Evolutionary conservation across 2,329 filamentous ascomycete species (phyloP).

Genomic region (Dothideomycetes sp.): DNA sequence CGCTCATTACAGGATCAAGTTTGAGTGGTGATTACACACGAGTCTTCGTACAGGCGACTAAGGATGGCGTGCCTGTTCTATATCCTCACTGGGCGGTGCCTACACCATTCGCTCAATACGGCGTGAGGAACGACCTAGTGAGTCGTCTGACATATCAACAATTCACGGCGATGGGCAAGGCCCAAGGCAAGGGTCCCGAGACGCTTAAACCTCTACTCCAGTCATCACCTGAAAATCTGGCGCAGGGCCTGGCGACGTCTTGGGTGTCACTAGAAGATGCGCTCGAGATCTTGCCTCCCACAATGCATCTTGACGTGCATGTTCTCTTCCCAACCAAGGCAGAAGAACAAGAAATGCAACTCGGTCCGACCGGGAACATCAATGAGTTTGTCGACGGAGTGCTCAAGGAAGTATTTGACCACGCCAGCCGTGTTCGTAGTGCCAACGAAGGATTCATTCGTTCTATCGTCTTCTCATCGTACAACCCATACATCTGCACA

Average conservation of each 20-base stretch:
- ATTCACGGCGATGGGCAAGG: slow-evolving; percentile 45
- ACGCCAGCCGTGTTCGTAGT: slow-evolving; percentile 62
- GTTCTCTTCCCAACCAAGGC: slow-evolving; percentile 71
- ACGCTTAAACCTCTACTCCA: slow-evolving; percentile 1
- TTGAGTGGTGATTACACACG: slow-evolving; percentile 91
- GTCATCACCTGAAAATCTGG: not conserved
- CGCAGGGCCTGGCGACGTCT: slow-evolving; percentile 36
- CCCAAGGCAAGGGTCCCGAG: slow-evolving; percentile 22
- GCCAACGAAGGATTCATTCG: slow-evolving; percentile 63
- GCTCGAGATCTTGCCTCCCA: slow-evolving; percentile 61
- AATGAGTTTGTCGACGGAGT: slow-evolving; percentile 81
- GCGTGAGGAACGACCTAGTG: slow-evolving; percentile 66
- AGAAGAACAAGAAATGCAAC: slow-evolving; percentile 60
- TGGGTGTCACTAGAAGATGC: slow-evolving; percentile 75
- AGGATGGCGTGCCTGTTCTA: slow-evolving; percentile 75
- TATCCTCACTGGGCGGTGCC: slow-evolving; percentile 70
- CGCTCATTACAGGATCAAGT: slow-evolving; percentile 89
- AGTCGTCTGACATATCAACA: slow-evolving; percentile 67
- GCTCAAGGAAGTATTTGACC: slow-evolving; percentile 79
- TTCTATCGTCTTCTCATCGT: slow-evolving; percentile 89
- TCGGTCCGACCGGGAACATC: slow-evolving; percentile 70
- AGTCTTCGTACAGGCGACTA: slow-evolving; percentile 84
- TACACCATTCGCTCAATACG: slow-evolving; percentile 52
- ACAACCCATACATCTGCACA: slow-evolving; percentile 81
- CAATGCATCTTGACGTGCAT: slow-evolving; percentile 86